phyloP scores from a whole-genome alignment of 169 alveolate species.

The Cardiosporidium cionae region DNA sequence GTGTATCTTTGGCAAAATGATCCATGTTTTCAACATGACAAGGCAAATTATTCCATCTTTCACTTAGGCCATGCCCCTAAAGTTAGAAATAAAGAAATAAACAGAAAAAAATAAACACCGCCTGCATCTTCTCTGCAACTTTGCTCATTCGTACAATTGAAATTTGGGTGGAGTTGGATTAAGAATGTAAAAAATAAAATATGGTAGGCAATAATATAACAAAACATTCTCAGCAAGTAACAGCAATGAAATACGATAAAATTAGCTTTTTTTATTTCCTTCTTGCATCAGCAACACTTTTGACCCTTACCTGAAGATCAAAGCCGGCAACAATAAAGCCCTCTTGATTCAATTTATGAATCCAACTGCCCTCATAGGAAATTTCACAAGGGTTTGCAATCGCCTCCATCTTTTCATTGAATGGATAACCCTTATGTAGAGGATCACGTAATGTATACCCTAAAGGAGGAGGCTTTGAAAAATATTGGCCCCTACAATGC shows the following conservation, averaged over 20 bases:
- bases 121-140: too few relatives aligned
- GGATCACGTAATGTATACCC: not conserved
- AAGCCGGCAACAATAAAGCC: slow-evolving; percentile 23
- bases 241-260: too few relatives aligned
- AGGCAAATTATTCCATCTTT: not conserved
- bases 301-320: slow-evolving; percentile 19
- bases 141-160: too few relatives aligned
- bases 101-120: too few relatives aligned
- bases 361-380: slow-evolving; percentile 15
- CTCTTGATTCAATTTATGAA: not conserved
- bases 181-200: too few relatives aligned
- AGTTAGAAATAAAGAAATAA: too few relatives aligned
- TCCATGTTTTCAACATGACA: slow-evolving; percentile 7
- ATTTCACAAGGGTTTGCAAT: not conserved
- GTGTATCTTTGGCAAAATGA: slow-evolving; percentile 11
- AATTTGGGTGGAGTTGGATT: too few relatives aligned
- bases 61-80: slow-evolving; percentile 23
- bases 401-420: not conserved
- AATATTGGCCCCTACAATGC: slow-evolving; percentile 26
- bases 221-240: too few relatives aligned
- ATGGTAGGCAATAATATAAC: too few relatives aligned
- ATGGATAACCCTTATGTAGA: not conserved
- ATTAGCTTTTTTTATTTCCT: too few relatives aligned
- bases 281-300: too few relatives aligned
- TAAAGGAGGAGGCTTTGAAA: not conserved